Conservation (phyloP, 768 basidiomycete genomes). For the Amanita fuliginea region DNA sequence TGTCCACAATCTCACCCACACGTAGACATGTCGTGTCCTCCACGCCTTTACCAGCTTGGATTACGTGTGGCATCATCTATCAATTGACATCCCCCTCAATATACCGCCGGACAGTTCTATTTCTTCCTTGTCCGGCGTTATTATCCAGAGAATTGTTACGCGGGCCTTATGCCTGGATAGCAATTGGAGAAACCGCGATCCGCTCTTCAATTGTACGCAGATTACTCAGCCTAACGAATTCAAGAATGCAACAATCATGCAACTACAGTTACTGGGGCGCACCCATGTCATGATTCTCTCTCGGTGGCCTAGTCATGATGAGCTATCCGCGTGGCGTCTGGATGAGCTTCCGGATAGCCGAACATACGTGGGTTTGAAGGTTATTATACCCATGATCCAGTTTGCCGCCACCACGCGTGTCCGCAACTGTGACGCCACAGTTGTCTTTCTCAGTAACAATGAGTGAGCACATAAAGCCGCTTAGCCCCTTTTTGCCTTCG, state of each 20-base stretch:
- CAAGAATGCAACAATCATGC: constrained; percentile 3
- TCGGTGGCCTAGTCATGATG: constrained; percentile 1
- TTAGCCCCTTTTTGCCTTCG: neutral
- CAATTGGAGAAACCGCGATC: constrained; percentile 27
- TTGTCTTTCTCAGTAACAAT: constrained; percentile 3
- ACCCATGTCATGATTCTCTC: constrained; percentile 2
- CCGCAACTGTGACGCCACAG: neutral
- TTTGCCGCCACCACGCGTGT: constrained; percentile 1
- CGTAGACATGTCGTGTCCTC: constrained; percentile 50
- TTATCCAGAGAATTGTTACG: constrained; percentile 30
- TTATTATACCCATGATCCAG: constrained; percentile 4
- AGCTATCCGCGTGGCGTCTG: constrained; percentile 1
- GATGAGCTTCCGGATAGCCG: neutral
- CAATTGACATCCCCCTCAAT: constrained; percentile 36
- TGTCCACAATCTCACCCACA: constrained; percentile 10
- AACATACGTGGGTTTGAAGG: neutral
- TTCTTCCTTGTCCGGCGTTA: constrained; percentile 22
- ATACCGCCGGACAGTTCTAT: constrained; percentile 22
- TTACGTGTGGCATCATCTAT: constrained; percentile 45
- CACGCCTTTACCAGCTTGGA: constrained; percentile 40
- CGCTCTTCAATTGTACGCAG: neutral
- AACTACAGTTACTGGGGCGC: constrained; percentile 4
- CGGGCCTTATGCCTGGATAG: constrained; percentile 36
- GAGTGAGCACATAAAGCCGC: neutral
- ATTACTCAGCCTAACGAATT: neutral